Percentiles rank a stretch among this genome's conserved stretches.
phyloP scores from a whole-genome alignment of 495 filamentous ascomycete species.

The Penicillium malachiteum region DNA sequence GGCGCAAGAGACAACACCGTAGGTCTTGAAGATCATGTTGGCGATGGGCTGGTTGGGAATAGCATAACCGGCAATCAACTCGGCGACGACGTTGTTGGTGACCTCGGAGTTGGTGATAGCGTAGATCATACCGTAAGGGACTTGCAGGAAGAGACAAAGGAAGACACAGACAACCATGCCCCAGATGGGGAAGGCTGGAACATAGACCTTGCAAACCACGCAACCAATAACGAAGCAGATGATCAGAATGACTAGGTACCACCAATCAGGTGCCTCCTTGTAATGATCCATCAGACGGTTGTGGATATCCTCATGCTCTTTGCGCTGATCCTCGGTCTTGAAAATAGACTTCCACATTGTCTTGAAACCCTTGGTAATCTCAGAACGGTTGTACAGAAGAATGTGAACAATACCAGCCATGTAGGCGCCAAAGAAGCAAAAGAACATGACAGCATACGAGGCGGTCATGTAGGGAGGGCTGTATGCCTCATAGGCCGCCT shows the following conservation, averaged over 20 bases:
- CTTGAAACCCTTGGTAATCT: constrained; percentile 39
- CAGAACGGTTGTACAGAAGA: constrained; percentile 43
- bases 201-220: constrained; percentile 33
- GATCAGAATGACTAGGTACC: constrained; percentile 72
- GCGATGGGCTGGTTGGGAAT: constrained; percentile 78
- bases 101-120: constrained; percentile 78
- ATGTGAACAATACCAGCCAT: constrained; percentile 45
- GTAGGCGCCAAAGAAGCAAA: constrained; percentile 29
- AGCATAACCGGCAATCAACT: constrained; percentile 68
- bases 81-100: constrained; percentile 70
- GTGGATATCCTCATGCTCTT: constrained; percentile 61
- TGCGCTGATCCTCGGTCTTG: not conserved
- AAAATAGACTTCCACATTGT: constrained; percentile 23
- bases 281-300: constrained; percentile 55
- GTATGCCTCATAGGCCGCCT: constrained; percentile 68
- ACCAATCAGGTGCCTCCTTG: constrained; percentile 61
- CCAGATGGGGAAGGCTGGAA: constrained; percentile 76
- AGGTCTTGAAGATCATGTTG: constrained; percentile 83
- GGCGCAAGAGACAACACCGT: constrained; percentile 57
- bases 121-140: constrained; percentile 80
- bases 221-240: constrained; percentile 63
- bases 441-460: constrained; percentile 71
- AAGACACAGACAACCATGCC: constrained; percentile 68
- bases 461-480: constrained; percentile 76
- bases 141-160: constrained; percentile 67